Percentiles rank a stretch among this genome's conserved stretches.
phyloP scores from a whole-genome alignment of 2,329 filamentous ascomycete genomes.

The Ascochyta lentis region DNA sequence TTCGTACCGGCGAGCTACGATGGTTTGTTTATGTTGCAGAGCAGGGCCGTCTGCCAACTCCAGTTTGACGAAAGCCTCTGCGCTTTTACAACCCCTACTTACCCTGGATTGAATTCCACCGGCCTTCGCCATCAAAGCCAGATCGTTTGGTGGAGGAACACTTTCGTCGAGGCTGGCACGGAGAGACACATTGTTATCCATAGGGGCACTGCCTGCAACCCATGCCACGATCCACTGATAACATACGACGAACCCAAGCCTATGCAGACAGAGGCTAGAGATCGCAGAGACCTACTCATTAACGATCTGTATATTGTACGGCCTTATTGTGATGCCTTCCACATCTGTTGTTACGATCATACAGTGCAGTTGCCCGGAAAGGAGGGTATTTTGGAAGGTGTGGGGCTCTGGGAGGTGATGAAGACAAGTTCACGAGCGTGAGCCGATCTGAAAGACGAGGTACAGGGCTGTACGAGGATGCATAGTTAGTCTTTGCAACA shows the following conservation, averaged over 20 bases:
- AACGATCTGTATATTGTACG: slow-evolving; percentile 11
- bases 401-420: slow-evolving; percentile 1
- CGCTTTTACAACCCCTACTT: slow-evolving; percentile 7
- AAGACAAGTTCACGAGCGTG: neutral
- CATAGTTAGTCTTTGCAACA: neutral
- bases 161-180: slow-evolving; percentile 6
- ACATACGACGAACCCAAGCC: neutral
- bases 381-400: slow-evolving; percentile 1
- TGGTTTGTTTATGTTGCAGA: slow-evolving; percentile 6
- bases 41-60: neutral
- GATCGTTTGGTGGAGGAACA: slow-evolving; percentile 28
- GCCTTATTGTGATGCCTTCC: neutral
- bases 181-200: neutral
- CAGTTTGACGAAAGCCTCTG: slow-evolving; percentile 23
- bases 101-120: neutral
- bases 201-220: neutral
- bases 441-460: neutral
- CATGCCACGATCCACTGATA: neutral
- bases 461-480: neutral
- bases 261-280: neutral
- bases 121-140: neutral
- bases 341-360: slow-evolving; percentile 14
- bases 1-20: slow-evolving; percentile 9
- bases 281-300: neutral
- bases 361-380: slow-evolving; percentile 2